Base-by-base conservation (phyloP, 306 rosid species). In the Dalbergia cultrata region DNA sequence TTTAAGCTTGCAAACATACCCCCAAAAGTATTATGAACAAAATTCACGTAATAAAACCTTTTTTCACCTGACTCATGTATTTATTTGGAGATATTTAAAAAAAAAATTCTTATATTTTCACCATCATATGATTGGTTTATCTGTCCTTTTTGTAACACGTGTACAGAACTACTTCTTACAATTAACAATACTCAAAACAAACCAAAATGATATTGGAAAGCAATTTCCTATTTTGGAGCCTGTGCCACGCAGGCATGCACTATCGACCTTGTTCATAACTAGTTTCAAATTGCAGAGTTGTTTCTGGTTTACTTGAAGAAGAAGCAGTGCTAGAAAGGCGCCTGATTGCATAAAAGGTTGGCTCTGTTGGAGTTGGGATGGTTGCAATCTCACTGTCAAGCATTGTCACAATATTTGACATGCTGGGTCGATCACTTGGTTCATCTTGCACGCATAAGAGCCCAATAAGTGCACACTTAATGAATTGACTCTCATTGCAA, bases 401-500 rank as follows among this genome's bases (percentile, higher is more conserved):
- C 90, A 88, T 63, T 18, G 68, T 21, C 7, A 88, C 16, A 5
- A 86, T 62, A 69, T 78, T 78, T 11, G 90, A 80, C 84, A 90
- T 81, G n/a, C 79, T 52, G 0, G 88, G 94, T 4, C 94, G 79
- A 49, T 90, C 90, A 52, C 17, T 31, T 0, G 89, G 90, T 26
- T 88, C 90, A 43, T 90, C 90, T 76, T 90, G 92, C 16, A 81
- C 84, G 17, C 94, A 88, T 33, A 86, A 35, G 2, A 90, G 83
- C 5, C 84, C 90, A 47, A 86, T 13, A 5, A 11, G 67, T 4
- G 87, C 88, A 53, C 87, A 90, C 77, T 53, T 90, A 0, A 70
- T 2, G 7, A 88, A 88, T 71, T 85, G 67, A 33, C 31, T 53
- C 45, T 33, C 14, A 13, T 81, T 14, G 76, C 75, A 86, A 47